These are phyloP conservation scores for Diddensiella caesifluorescens DNA, from an alignment of 805 yeast genomes.

Conservation along the genomic window DNA sequence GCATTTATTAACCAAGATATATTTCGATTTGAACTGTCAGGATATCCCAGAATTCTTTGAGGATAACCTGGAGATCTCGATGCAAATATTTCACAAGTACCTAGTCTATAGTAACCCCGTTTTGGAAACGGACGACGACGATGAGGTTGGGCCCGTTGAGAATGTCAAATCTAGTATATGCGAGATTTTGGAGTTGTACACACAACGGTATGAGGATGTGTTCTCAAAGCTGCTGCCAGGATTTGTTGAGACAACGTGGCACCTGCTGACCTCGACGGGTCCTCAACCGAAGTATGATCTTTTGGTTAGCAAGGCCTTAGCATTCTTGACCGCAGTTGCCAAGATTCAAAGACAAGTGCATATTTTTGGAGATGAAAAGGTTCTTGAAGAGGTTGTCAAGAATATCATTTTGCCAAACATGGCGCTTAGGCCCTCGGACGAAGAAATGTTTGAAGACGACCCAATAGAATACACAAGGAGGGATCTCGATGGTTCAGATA, in stretches of 20 bases:
- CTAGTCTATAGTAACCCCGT: conserved; percentile 53
- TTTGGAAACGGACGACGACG: conserved; percentile 56
- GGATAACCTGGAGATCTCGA: conserved; percentile 71
- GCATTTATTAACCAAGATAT: conserved; percentile 68
- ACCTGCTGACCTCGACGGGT: conserved; percentile 58
- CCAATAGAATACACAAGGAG: conserved; percentile 90
- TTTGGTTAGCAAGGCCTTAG: conserved; percentile 71
- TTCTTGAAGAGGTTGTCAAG: conserved; percentile 70
- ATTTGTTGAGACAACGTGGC: conserved; percentile 82
- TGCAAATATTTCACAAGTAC: conserved; percentile 79
- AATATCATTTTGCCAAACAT: conserved; percentile 87
- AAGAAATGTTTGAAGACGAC: conserved; percentile 93
- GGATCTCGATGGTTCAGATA: conserved; percentile 92
- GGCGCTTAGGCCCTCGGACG: conserved; percentile 77
- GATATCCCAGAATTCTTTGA: conserved; percentile 98
- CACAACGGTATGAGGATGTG: conserved; percentile 87
- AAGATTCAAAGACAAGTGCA: conserved; percentile 60
- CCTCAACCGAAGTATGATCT: conserved; percentile 76
- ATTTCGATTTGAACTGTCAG: conserved; percentile 92
- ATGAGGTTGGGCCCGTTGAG: conserved; percentile 62
- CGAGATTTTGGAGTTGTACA: conserved; percentile 78
- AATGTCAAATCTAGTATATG: conserved; percentile 75
- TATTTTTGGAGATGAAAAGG: conserved; percentile 55
- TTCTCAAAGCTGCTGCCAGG: conserved; percentile 71
- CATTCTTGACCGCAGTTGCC: conserved; percentile 77